phyloP scores from a whole-genome alignment of 2,329 filamentous ascomycete genomes.

The Penicillium capsulatum region DNA sequence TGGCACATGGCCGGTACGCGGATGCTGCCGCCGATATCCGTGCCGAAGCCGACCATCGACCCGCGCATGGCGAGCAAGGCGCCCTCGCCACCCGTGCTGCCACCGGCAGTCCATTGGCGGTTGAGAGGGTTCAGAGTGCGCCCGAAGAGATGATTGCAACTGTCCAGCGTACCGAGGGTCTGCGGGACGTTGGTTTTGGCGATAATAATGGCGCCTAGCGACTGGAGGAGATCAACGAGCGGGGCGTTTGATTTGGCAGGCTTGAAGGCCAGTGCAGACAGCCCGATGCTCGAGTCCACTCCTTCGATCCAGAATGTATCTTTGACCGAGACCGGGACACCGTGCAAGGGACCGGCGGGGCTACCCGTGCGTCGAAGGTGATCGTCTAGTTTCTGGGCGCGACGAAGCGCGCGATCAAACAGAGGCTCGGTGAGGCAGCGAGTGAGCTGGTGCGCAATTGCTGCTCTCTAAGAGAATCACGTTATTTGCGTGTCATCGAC shows the following conservation, averaged over 20 bases:
- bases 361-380: constrained; percentile 39
- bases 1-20: constrained; percentile 50
- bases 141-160: constrained; percentile 59
- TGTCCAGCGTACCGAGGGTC: constrained; percentile 53
- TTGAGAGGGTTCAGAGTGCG: constrained; percentile 62
- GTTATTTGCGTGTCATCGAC: not conserved
- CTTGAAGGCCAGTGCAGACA: constrained; percentile 58
- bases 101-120: constrained; percentile 57
- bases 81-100: constrained; percentile 63
- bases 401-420: constrained; percentile 48
- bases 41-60: constrained; percentile 58
- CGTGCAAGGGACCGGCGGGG: constrained; percentile 58
- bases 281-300: constrained; percentile 53
- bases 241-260: constrained; percentile 55
- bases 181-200: constrained; percentile 67
- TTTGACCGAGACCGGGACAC: constrained; percentile 55
- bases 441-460: constrained; percentile 41
- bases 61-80: constrained; percentile 57
- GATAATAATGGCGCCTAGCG: constrained; percentile 63
- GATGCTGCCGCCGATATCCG: constrained; percentile 54
- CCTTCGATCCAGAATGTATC: constrained; percentile 48
- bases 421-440: constrained; percentile 53
- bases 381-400: constrained; percentile 48
- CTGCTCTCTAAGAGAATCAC: constrained; percentile 29
- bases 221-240: constrained; percentile 55